Base-by-base conservation (phyloP, 1,284 basidiomycete genomes). In the Sporisorium exsertum region DNA sequence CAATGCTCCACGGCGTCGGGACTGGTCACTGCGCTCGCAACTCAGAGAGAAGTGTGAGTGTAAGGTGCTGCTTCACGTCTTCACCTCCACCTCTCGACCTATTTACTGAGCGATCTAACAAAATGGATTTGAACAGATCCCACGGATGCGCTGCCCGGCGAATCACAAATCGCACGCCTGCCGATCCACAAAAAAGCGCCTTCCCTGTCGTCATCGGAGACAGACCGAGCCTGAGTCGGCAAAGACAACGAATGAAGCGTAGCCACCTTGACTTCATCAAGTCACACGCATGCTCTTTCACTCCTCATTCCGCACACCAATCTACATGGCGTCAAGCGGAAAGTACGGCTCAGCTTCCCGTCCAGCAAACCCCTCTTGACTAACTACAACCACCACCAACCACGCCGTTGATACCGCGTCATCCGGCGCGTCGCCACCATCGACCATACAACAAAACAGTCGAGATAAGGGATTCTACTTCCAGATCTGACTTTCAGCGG, bases 151-250 rank as follows among this genome's bases (percentile, higher is more conserved):
- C 32, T 18, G 24, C 16, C 24, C 32, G 43, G 42, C 55, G 32
- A 57, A 57, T 46, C 55, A 57, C 43, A 37, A 57, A 57, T 46
- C 55, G 47, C 43, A 37, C 55, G 43, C 46, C 27, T 8, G 27
- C 47, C 3, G 45, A 47, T 1, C 16, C 16, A 26, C 24, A 27
- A 24, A 27, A 47, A 12, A 20, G 43, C 24, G 43, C 46, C 5
- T n/a, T 29, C 27, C 12, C 49, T 50, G 27, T 50, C 49, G 49
- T 50, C 49, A 50, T 50, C 29, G 49, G 26, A 27, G 18, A 32
- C 18, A 33, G 20, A 29, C 49, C 49, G 27, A 50, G 24, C 26
- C 13, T 27, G 46, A 47, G 46, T 27, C 46, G 24, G 5, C 46
- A 26, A 46, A 46, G 46, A 27, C 16, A 26, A 47, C 47, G 26